phyloP scores from a whole-genome alignment of 2,329 filamentous ascomycete species.

The Fusarium musae region DNA sequence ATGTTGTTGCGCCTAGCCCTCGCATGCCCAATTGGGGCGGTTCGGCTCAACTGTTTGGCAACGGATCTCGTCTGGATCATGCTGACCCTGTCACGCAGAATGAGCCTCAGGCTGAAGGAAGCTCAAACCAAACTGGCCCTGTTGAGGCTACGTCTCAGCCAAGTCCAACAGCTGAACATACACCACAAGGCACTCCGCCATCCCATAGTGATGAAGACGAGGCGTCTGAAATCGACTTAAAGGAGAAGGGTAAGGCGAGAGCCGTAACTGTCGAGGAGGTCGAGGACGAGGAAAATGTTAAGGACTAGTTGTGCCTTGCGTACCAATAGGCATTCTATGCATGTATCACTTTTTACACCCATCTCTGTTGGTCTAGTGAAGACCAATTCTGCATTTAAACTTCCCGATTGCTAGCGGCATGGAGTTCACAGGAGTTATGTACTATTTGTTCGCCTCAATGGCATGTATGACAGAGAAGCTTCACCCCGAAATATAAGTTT shows the following conservation, averaged over 20 bases:
- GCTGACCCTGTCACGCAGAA: constrained; percentile 29
- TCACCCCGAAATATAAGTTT: constrained; percentile 7
- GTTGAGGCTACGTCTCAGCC: constrained; percentile 11
- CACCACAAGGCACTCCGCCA: constrained; percentile 13
- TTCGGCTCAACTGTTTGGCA: constrained; percentile 59
- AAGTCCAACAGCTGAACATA: constrained; percentile 13
- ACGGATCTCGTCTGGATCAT: constrained; percentile 43
- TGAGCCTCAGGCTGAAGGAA: constrained; percentile 21
- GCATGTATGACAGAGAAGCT: not conserved
- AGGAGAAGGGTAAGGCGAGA: constrained; percentile 53
- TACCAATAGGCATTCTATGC: not conserved
- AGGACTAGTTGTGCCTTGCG: constrained; percentile 16
- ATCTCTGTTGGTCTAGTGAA: not conserved
- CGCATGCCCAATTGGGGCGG: constrained; percentile 63
- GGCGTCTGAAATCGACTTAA: constrained; percentile 44
- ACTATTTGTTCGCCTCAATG: not conserved
- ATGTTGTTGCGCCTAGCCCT: constrained; percentile 61
- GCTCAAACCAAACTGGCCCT: constrained; percentile 14
- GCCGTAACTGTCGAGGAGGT: constrained; percentile 55
- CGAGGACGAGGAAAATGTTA: constrained; percentile 30
- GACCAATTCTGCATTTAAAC: constrained; percentile 14
- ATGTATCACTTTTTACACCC: not conserved
- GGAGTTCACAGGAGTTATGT: constrained; percentile 24
- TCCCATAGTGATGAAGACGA: constrained; percentile 32
- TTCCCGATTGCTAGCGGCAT: constrained; percentile 16